Evolutionary conservation across 2,329 filamentous ascomycete genomes (phyloP), one percentile per base, ranked within the genome.

Genomic region (Cytospora mali): DNA sequence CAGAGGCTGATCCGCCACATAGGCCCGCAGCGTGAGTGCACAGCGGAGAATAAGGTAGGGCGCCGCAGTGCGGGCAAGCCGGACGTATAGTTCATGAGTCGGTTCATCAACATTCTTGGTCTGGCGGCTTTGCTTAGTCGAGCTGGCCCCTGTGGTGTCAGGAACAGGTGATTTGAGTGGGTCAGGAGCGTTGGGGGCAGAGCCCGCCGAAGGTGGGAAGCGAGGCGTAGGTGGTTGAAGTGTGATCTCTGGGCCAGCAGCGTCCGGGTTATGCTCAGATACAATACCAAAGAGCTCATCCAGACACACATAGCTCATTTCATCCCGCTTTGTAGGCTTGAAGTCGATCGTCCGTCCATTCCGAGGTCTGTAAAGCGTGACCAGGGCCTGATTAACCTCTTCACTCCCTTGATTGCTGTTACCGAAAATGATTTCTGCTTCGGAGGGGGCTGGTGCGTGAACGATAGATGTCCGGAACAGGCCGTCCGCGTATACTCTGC

Each of bases 1-100:
- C 23, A 99, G 80, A 0, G 94, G 93, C 72, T 97, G 94, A 74
- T 99, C 95, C 4, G 93, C 91, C 52, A 96, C 88, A 72, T 96
- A 98, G 0, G 88, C 82, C 61, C 92, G 88, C n/a, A 98, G 77
- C 0, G 91, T 88, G 18, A 97, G 80, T 0, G 91, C 92, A 14
- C 90, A 87, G 3, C 95, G 88, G 2, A 97, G 79, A 51, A 98
- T 89, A 3, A 98, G 81, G 70, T 92, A 94, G 0, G 92, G 92
- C 0, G 91, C 89, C 0, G 89, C 86, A 4, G 89, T 89, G 71
- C 87, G 84, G 0, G 94, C 90, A 18, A 98, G 85, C 14, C 86
- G 81, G 48, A 84, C 75, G 63, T 81, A 79, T 13, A 80, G 73
- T 1, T 73, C 70, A 21, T 74, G 74, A 50, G 67, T 71, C 11